phyloP scores from a whole-genome alignment of 164 flowering plant species.

The Tetracentron sinense region DNA sequence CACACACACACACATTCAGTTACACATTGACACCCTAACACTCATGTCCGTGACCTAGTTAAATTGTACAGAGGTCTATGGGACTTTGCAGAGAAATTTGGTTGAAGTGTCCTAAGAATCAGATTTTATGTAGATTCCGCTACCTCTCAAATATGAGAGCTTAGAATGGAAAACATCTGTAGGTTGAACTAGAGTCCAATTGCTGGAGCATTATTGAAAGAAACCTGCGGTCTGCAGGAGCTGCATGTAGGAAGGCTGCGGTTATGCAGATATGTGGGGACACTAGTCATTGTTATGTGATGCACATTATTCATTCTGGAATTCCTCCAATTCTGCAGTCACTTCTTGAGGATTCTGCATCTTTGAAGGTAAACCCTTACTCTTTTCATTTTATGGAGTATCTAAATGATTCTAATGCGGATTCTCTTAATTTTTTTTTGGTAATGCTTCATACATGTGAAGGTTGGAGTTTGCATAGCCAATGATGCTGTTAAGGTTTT shows the following conservation, averaged over 20 bases:
- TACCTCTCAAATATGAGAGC: background rate
- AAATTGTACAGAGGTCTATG: background rate
- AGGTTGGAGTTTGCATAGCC: constrained; percentile 77
- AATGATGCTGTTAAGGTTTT: constrained; percentile 64
- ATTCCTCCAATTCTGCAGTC: constrained; percentile 53
- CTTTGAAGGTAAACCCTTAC: constrained; percentile 43
- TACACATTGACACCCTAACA: background rate
- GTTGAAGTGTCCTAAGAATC: background rate
- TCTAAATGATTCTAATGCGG: background rate
- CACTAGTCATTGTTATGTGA: constrained; percentile 51
- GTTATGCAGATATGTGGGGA: constrained; percentile 81
- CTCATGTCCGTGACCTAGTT: background rate
- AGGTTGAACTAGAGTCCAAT: background rate
- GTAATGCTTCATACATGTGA: constrained; percentile 14
- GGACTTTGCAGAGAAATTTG: background rate
- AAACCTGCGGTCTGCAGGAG: constrained; percentile 42
- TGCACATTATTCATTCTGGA: constrained; percentile 88
- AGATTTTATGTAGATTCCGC: background rate
- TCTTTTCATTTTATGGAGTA: background rate
- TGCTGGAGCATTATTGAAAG: constrained; percentile 1
- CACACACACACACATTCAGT: too few species aligned
- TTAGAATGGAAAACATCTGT: background rate
- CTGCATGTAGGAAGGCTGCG: constrained; percentile 59
- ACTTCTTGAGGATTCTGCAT: constrained; percentile 62
- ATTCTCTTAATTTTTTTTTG: constrained; percentile 1